These are phyloP conservation scores for Paecilomyces variotii DNA, from an alignment of 2,329 filamentous ascomycete species.

Conservation along the genomic window DNA sequence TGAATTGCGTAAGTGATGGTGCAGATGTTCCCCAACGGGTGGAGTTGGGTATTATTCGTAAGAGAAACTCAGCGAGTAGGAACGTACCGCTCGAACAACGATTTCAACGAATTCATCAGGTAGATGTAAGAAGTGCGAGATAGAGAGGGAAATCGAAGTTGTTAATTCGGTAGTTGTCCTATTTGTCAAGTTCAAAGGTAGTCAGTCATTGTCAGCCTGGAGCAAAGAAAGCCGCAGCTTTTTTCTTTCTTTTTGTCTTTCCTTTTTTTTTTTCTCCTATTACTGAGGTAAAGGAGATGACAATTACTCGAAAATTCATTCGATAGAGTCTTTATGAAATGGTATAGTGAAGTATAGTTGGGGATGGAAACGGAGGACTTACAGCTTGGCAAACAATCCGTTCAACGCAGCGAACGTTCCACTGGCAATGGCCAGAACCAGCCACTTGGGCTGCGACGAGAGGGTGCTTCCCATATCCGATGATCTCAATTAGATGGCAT, in stretches of 20 bases:
- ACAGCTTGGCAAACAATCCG: constrained; percentile 61
- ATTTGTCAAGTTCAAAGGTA: not conserved
- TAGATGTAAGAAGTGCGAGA: constrained; percentile 41
- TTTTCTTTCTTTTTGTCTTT: too few species aligned
- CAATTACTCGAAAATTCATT: not conserved
- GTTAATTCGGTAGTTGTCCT: constrained; percentile 56
- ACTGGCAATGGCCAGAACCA: constrained; percentile 52
- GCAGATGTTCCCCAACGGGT: too few species aligned
- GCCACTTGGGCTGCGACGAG: constrained; percentile 29
- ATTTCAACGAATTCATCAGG: constrained; percentile 38
- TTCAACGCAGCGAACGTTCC: constrained; percentile 57
- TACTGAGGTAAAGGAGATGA: not conserved
- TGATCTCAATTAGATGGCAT: not conserved
- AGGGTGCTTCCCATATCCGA: not conserved
- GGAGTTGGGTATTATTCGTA: not conserved
- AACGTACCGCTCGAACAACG: constrained; percentile 45
- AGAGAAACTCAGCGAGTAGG: not conserved
- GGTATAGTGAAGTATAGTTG: not conserved
- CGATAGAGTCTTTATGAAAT: not conserved
- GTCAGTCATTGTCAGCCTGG: not conserved
- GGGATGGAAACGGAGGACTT: constrained; percentile 12
- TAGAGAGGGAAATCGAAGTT: constrained; percentile 40
- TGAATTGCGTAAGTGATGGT: not conserved
- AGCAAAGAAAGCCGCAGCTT: not conserved
- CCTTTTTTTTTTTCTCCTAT: not conserved